Evolutionary conservation across 306 rosid species (phyloP).

Genomic region (Abrus pulchellus): DNA sequence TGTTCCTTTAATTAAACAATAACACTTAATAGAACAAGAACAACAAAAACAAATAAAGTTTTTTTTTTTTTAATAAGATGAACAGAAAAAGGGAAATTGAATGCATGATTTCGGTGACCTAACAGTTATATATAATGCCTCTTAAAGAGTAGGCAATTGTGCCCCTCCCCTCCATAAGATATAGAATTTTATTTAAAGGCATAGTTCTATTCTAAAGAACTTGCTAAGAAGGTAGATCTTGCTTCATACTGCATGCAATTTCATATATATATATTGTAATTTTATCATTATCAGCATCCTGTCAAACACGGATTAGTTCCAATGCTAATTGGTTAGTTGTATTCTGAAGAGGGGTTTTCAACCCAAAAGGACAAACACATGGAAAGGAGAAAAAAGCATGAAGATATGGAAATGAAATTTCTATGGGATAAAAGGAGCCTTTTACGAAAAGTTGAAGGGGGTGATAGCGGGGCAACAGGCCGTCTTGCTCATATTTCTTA

Average conservation of each 20-base stretch:
- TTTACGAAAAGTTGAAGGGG: constrained; percentile 46
- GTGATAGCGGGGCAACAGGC: constrained; percentile 29
- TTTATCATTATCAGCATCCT: constrained; percentile 1
- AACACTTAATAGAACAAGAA: no score
- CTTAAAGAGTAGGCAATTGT: not conserved
- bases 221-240: constrained; percentile 7
- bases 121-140: not conserved
- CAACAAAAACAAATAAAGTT: no score
- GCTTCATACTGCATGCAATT: not conserved
- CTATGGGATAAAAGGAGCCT: constrained; percentile 39
- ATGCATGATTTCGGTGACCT: not conserved
- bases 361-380: constrained; percentile 20
- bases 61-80: no score
- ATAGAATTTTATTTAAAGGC: not conserved
- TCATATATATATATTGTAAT: not conserved
- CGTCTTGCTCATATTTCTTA: constrained; percentile 28
- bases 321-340: not conserved
- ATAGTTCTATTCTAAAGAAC: not conserved
- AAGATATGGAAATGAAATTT: constrained; percentile 10
- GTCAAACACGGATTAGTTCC: constrained; percentile 12
- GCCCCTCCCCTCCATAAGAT: not conserved
- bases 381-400: constrained; percentile 33
- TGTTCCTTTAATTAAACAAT: no score
- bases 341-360: constrained; percentile 18
- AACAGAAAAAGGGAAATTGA: not conserved